These are phyloP conservation scores for Neurospora hispaniola DNA, from an alignment of 495 filamentous ascomycete species.

Conservation along the genomic window DNA sequence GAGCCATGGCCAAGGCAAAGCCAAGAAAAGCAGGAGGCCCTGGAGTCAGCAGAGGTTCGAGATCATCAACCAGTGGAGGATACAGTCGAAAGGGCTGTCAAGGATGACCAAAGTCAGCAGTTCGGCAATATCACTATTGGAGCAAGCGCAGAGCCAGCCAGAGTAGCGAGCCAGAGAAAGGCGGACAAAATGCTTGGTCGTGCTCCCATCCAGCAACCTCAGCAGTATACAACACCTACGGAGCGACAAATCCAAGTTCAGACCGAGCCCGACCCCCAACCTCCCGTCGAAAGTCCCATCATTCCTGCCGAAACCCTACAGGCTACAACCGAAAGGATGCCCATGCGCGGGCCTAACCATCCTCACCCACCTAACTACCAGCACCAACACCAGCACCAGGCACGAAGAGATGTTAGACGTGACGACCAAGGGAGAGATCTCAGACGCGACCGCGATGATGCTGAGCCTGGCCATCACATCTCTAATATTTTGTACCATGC, in stretches of 20 bases:
- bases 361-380: neutral
- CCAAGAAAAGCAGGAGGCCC: neutral
- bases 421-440: neutral
- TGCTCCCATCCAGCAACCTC: constrained; percentile 6
- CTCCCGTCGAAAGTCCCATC: neutral
- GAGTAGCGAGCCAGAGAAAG: constrained; percentile 17
- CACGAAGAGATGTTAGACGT: constrained; percentile 6
- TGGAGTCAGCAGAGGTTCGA: neutral
- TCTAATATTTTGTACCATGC: constrained; percentile 34
- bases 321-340: neutral
- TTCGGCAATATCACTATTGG: neutral
- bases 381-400: constrained; percentile 1
- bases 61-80: neutral
- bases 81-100: neutral
- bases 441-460: constrained; percentile 10
- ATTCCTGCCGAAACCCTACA: neutral
- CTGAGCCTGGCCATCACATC: constrained; percentile 25
- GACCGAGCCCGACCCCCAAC: neutral
- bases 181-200: constrained; percentile 20
- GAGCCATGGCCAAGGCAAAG: neutral
- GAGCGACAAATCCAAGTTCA: neutral
- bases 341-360: neutral
- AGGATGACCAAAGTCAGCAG: neutral
- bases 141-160: neutral
- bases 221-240: neutral